Evolutionary conservation across 1,284 basidiomycete species (phyloP).

Genomic region (Mycena citricolor): DNA sequence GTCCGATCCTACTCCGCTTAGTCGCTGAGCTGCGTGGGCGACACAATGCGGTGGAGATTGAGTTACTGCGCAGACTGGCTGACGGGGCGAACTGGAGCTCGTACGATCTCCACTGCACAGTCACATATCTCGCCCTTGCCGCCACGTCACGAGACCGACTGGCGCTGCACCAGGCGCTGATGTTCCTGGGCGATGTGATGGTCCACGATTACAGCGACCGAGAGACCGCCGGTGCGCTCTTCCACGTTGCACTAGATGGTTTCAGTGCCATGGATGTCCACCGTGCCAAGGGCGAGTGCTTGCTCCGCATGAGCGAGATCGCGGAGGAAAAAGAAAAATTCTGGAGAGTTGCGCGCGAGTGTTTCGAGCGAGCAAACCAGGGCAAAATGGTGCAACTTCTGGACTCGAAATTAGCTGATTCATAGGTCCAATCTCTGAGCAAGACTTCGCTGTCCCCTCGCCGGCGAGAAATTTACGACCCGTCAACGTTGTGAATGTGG

Average conservation of each 20-base stretch:
- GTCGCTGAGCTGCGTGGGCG: not conserved
- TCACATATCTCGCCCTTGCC: not conserved
- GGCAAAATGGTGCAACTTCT: no score
- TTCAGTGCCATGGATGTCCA: conserved; percentile 12
- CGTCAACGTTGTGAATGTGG: no score
- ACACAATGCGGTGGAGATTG: conserved; percentile 1
- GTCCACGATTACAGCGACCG: not conserved
- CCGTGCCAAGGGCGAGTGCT: conserved; percentile 3
- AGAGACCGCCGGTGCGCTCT: not conserved
- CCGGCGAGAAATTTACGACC: no score
- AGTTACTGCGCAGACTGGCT: conserved; percentile 3
- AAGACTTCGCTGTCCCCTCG: no score
- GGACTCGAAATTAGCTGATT: no score
- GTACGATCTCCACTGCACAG: conserved; percentile 1
- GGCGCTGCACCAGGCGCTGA: conserved; percentile 1
- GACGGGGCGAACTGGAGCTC: conserved; percentile 4
- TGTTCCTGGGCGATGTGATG: conserved; percentile 5
- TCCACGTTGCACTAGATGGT: conserved; percentile 4
- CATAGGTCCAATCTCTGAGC: no score
- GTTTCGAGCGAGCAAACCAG: not conserved
- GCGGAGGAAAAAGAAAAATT: not conserved
- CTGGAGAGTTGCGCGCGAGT: not conserved
- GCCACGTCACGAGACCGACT: not conserved
- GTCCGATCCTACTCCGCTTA: not conserved
- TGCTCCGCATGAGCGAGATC: conserved; percentile 2